Conservation (phyloP, 176 grass and related monocot genomes). For the Otatea glauca region DNA sequence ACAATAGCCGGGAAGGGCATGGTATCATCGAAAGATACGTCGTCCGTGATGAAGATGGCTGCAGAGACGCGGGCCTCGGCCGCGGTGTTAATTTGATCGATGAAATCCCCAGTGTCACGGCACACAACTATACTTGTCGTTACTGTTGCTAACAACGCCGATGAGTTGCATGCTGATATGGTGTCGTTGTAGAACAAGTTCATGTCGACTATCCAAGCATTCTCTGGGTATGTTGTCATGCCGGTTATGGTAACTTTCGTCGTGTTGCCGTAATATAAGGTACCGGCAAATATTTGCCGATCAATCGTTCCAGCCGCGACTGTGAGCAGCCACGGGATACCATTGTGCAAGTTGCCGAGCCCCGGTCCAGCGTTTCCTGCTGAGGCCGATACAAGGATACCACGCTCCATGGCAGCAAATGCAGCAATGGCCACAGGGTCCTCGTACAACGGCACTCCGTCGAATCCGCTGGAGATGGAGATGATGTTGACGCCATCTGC, state of each 20-base stretch:
- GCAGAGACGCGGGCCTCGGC: constrained; percentile 33
- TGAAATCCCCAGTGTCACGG: constrained; percentile 8
- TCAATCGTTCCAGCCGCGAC: constrained; percentile 59
- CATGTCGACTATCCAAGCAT: constrained; percentile 46
- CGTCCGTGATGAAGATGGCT: constrained; percentile 62
- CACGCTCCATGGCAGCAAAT: constrained; percentile 55
- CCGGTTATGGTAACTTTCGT: constrained; percentile 40
- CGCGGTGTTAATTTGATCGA: not conserved
- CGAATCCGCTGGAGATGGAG: constrained; percentile 62
- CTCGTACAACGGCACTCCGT: constrained; percentile 49
- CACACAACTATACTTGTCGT: constrained; percentile 52
- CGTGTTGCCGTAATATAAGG: constrained; percentile 42
- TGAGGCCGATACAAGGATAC: constrained; percentile 57
- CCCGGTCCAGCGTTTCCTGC: constrained; percentile 30
- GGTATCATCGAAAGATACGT: not conserved
- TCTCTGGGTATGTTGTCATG: constrained; percentile 46
- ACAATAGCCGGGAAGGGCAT: constrained; percentile 56
- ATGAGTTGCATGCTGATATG: constrained; percentile 50
- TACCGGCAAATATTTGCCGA: constrained; percentile 50
- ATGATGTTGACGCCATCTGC: constrained; percentile 68
- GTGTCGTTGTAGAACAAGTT: constrained; percentile 48
- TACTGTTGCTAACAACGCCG: not conserved
- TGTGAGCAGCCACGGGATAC: constrained; percentile 68
- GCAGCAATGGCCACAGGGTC: constrained; percentile 61
- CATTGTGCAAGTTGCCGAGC: constrained; percentile 50